Conservation (phyloP, 1,284 basidiomycete species). For the Cystobasidiaceae sp. region DNA sequence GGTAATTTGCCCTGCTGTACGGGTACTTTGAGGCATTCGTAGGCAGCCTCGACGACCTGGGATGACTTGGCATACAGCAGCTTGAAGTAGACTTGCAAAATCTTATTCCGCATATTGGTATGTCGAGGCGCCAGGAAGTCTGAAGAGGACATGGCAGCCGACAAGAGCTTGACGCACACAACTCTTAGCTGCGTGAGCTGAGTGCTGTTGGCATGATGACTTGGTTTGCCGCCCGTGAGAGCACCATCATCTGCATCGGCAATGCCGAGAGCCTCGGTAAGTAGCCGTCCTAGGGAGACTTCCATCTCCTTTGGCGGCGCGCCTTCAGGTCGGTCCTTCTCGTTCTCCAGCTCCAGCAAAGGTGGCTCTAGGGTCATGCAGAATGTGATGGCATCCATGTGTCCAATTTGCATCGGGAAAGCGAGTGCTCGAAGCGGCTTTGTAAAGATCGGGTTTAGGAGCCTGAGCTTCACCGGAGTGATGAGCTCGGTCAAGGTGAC, state of each 20-base stretch:
- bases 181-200: conserved; percentile 91
- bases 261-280: conserved; percentile 90
- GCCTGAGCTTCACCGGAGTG: conserved; percentile 76
- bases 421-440: conserved; percentile 96
- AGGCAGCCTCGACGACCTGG: conserved; percentile 93
- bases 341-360: conserved; percentile 48
- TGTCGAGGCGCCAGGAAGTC: conserved; percentile 83
- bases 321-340: conserved; percentile 31
- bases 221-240: conserved; percentile 63
- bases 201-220: conserved; percentile 70
- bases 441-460: conserved; percentile 84
- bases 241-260: conserved; percentile 91
- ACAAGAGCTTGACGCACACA: conserved; percentile 86
- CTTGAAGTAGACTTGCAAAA: conserved; percentile 85
- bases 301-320: conserved; percentile 25
- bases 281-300: conserved; percentile 78
- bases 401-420: conserved; percentile 93
- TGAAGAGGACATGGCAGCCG: conserved; percentile 87
- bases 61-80: conserved; percentile 89
- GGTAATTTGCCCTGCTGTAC: conserved; percentile 87
- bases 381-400: conserved; percentile 96
- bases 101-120: conserved; percentile 66
- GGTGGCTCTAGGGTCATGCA: conserved; percentile 54
- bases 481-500: conserved; percentile 73
- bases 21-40: conserved; percentile 86